These are phyloP conservation scores for Naganishia friedmannii DNA, from an alignment of 768 basidiomycete genomes.

Conservation along the genomic window DNA sequence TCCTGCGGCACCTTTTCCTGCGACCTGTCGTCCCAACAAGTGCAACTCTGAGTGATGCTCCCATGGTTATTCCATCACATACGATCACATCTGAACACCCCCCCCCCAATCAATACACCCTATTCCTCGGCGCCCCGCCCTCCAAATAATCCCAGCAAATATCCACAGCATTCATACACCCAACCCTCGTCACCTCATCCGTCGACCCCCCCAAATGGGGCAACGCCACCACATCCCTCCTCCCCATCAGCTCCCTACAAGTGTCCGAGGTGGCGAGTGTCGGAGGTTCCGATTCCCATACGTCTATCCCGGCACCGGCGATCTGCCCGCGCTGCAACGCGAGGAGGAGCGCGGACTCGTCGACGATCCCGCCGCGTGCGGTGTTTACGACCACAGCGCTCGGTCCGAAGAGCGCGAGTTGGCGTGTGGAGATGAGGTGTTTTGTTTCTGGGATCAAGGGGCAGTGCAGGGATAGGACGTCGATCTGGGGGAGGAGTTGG, in stretches of 20 bases:
- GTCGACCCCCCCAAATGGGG: conserved; percentile 48
- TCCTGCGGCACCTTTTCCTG: no score
- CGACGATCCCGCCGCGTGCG: conserved; percentile 50
- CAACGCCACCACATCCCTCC: conserved; percentile 41
- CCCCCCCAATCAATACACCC: conserved; percentile 36
- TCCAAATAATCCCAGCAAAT: conserved; percentile 42
- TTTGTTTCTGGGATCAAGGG: conserved; percentile 45
- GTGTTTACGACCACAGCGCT: conserved; percentile 51
- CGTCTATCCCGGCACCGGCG: conserved; percentile 47
- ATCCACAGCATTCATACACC: conserved; percentile 42
- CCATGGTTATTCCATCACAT: not conserved
- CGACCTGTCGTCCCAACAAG: no score
- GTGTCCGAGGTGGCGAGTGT: conserved; percentile 37
- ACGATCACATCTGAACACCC: not conserved
- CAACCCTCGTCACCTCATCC: conserved; percentile 37
- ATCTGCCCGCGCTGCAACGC: conserved; percentile 37
- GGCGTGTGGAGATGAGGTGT: conserved; percentile 40
- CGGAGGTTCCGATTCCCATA: conserved; percentile 45
- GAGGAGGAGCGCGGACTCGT: conserved; percentile 39
- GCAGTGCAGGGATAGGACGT: conserved; percentile 52
- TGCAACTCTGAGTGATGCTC: no score
- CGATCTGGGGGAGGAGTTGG: conserved; percentile 41
- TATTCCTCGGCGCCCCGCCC: conserved; percentile 36
- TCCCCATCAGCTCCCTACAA: conserved; percentile 39
- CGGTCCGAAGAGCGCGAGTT: conserved; percentile 44